phyloP scores from a whole-genome alignment of 2,329 filamentous ascomycete genomes.

The Xylariaceae sp. region DNA sequence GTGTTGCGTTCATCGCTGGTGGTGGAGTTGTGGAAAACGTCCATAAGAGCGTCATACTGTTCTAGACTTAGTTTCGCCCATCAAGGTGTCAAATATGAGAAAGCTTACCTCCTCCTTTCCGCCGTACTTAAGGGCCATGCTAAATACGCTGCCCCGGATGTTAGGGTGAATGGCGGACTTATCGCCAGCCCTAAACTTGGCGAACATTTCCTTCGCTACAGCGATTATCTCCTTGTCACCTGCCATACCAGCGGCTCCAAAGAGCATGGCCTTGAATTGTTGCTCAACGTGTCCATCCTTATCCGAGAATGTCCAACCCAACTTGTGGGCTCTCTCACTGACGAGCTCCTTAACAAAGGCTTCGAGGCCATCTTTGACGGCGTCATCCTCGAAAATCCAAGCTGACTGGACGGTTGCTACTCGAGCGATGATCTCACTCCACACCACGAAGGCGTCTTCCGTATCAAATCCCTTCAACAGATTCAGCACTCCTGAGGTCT shows the following conservation, averaged over 20 bases:
- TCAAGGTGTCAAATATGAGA: background rate
- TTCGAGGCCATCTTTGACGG: conserved; percentile 69
- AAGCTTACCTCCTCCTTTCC: conserved; percentile 68
- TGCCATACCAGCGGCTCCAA: conserved; percentile 73
- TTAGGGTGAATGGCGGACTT: conserved; percentile 83
- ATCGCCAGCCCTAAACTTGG: conserved; percentile 75
- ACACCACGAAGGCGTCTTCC: conserved; percentile 87
- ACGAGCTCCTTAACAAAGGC: conserved; percentile 76
- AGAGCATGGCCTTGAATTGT: conserved; percentile 90
- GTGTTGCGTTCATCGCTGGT: conserved; percentile 89
- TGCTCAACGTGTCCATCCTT: conserved; percentile 84
- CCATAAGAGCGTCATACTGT: conserved; percentile 69
- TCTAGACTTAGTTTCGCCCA: conserved; percentile 15
- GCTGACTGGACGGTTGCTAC: conserved; percentile 73
- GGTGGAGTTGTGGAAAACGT: conserved; percentile 68
- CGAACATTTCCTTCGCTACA: conserved; percentile 85
- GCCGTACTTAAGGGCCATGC: conserved; percentile 76
- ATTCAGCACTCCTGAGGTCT: conserved; percentile 81
- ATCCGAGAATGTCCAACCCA: conserved; percentile 84
- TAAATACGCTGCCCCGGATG: conserved; percentile 79
- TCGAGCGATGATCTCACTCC: conserved; percentile 83
- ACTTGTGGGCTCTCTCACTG: conserved; percentile 72
- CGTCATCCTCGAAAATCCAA: conserved; percentile 81
- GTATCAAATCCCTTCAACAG: conserved; percentile 80
- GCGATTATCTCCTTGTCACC: conserved; percentile 74